Evolutionary conservation across 2,329 filamentous ascomycete genomes (phyloP).

Genomic region (Thielaviopsis ethacetica): DNA sequence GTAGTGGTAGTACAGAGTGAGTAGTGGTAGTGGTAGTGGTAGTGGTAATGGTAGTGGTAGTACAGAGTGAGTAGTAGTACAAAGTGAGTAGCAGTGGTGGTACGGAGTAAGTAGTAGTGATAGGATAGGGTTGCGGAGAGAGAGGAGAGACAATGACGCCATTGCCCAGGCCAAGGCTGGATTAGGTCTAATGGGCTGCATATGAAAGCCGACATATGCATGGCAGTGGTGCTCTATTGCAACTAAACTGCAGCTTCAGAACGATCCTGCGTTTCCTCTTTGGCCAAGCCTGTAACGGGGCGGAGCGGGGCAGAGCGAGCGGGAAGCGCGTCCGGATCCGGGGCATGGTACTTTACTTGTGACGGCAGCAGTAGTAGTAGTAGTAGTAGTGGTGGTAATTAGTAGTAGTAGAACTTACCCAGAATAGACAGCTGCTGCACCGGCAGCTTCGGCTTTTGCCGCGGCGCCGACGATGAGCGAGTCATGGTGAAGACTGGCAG

Average conservation of each 20-base stretch:
- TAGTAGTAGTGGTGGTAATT: background rate
- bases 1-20: no score
- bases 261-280: background rate
- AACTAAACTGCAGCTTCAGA: background rate
- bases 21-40: no score
- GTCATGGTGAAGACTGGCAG: background rate
- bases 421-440: slow-evolving; percentile 11
- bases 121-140: background rate
- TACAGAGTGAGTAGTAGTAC: no score
- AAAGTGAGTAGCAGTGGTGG: no score
- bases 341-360: no score
- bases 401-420: slow-evolving; percentile 7
- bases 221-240: background rate
- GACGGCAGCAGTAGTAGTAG: no score
- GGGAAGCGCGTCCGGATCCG: no score
- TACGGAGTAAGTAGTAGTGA: no score
- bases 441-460: slow-evolving; percentile 10
- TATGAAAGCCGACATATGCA: background rate
- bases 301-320: background rate
- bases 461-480: background rate
- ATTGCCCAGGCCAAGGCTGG: background rate
- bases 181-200: background rate
- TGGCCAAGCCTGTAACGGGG: background rate
- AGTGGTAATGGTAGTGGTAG: no score
- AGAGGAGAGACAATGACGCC: background rate